Conservation (phyloP, 441 rosid genomes). For the Raphanus hybrid region DNA sequence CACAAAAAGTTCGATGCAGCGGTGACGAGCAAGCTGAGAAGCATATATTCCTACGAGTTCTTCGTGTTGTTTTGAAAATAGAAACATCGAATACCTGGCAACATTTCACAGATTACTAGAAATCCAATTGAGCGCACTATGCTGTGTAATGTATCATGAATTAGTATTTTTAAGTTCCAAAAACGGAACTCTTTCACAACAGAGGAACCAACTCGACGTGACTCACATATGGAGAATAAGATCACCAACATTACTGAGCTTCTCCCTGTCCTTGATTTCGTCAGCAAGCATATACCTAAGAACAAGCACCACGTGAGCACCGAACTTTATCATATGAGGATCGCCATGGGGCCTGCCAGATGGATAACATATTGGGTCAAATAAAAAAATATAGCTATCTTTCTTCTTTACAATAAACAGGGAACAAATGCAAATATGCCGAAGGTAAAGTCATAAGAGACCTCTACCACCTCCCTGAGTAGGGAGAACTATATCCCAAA, state of each 20-base stretch:
- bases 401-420: constrained; percentile 2
- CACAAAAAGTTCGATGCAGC: constrained; percentile 94
- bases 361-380: constrained; percentile 38
- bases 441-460: constrained; percentile 17
- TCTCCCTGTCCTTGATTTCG: constrained; percentile 80
- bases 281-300: constrained; percentile 79
- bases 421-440: background rate
- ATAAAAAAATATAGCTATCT: constrained; percentile 3
- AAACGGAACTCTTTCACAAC: constrained; percentile 17
- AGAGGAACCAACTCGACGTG: constrained; percentile 22
- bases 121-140: constrained; percentile 22
- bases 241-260: constrained; percentile 90
- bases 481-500: background rate
- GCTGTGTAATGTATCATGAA: constrained; percentile 18
- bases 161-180: constrained; percentile 23
- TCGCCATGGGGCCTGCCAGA: constrained; percentile 93
- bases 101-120: constrained; percentile 39
- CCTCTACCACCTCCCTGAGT: constrained; percentile 16
- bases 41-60: constrained; percentile 96
- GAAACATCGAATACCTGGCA: constrained; percentile 92
- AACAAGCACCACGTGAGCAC: constrained; percentile 95
- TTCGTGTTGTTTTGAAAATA: constrained; percentile 95
- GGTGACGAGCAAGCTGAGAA: constrained; percentile 92
- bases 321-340: constrained; percentile 95
- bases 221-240: constrained; percentile 89